phyloP scores from a whole-genome alignment of 148 eudicot species.

The Vaccinium macrocarpon region DNA sequence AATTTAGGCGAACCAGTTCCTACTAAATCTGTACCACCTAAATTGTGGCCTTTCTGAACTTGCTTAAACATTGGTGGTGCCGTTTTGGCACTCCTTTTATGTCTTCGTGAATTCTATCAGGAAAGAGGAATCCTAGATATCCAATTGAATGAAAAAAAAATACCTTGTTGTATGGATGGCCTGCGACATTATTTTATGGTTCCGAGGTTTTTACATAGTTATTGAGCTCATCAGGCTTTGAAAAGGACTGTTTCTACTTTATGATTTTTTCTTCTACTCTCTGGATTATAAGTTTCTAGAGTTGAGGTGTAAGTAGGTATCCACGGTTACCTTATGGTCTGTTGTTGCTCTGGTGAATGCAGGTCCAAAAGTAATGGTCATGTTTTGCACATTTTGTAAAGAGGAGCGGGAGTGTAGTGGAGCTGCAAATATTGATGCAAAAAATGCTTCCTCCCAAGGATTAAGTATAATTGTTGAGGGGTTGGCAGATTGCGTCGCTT shows the following conservation, averaged over 20 bases:
- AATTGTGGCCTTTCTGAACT: not conserved
- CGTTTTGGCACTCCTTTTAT: not conserved
- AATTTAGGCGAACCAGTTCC: not conserved
- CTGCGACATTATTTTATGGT: not conserved
- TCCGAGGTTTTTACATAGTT: not conserved
- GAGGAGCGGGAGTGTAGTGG: slow-evolving; percentile 37
- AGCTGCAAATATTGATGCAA: slow-evolving; percentile 25
- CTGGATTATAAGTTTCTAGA: not conserved
- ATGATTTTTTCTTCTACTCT: not conserved
- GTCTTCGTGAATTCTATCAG: not conserved
- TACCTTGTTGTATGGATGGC: not conserved
- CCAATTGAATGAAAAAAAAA: no score
- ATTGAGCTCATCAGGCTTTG: not conserved
- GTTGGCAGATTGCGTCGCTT: slow-evolving; percentile 62
- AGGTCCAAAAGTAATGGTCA: slow-evolving; percentile 73
- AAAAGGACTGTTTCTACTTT: not conserved
- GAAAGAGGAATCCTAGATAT: not conserved
- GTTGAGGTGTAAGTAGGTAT: not conserved
- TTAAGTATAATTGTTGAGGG: slow-evolving; percentile 52
- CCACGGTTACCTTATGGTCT: not conserved
- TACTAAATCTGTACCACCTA: not conserved
- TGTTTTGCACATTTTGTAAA: slow-evolving; percentile 49
- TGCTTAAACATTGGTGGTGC: not conserved
- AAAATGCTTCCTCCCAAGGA: slow-evolving; percentile 28
- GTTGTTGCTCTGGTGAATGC: slow-evolving; percentile 18